Evolutionary conservation across 345 rosid genomes (phyloP), one percentile per base, ranked within the genome.

Genomic region (Iberis pinnata): DNA sequence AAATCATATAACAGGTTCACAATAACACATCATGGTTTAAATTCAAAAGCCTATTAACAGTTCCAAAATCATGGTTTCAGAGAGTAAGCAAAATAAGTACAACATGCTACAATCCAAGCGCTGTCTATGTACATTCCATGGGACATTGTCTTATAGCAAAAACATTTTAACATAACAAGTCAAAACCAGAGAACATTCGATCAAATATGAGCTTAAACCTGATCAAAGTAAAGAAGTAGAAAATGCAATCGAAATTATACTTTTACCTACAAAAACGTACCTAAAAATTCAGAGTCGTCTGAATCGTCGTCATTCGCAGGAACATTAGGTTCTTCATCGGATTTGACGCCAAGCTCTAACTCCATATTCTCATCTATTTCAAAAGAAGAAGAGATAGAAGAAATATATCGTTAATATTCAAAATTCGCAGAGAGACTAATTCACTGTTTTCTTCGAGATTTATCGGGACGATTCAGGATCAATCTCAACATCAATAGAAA

Each of bases 291-390:
- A 29, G 55, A 46, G 29, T 0, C 53, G 4, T 9, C 29, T 4
- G 55, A 58, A 58, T 51, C 43, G 42, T 22, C 1, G 17, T 64
- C 65, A 43, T 49, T 31, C 18, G 42, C 4, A 8, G 31, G 15
- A 48, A 10, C 40, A 50, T 20, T 18, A 12, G 13, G 18, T 37
- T 59, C 65, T 24, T 60, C 49, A 15, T 66, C 48, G 7, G 60
- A 35, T 38, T 24, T 9, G 0, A 36, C 10, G 11, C 4, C 67
- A 29, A 12, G 1, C 38, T 51, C 65, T 43, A 51, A 59, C 9
- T 15, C 60, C 5, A 25, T 51, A 49, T 43, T 26, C 16, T 12
- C 65, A 51, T 0, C 59, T 50, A 52, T 20, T 26, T 29, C 49
- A 58, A 5, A 43, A 36, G 12, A 42, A 22, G 18, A 19, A 12